Conservation (phyloP, 352 stramenopile species). For the Pythium grandisporangium region DNA sequence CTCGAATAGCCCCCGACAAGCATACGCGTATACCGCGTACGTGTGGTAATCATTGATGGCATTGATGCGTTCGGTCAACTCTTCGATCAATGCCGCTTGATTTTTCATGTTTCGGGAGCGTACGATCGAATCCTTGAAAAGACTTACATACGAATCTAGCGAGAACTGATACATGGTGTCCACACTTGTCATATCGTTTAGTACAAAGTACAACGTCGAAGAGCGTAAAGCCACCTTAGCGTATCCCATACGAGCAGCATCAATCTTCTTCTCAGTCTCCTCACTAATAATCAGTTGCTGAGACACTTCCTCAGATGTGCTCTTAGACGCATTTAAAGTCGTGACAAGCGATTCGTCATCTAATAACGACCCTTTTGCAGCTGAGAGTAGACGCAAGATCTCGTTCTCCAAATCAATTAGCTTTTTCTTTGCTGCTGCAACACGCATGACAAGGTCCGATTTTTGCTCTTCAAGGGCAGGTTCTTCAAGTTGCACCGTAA, state of each 20-base stretch:
- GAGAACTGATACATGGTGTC: slow-evolving; percentile 98
- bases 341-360: slow-evolving; percentile 93
- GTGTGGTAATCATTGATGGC: slow-evolving; percentile 96
- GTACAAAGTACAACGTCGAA: slow-evolving; percentile 93
- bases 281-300: slow-evolving; percentile 91
- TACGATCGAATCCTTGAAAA: slow-evolving; percentile 93
- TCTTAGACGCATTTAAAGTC: slow-evolving; percentile 93
- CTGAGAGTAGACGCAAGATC: slow-evolving; percentile 89
- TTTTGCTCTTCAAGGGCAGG: slow-evolving; percentile 94
- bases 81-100: slow-evolving; percentile 67
- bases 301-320: slow-evolving; percentile 90
- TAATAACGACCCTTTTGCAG: slow-evolving; percentile 88
- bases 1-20: slow-evolving; percentile 94
- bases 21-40: slow-evolving; percentile 92
- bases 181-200: slow-evolving; percentile 93
- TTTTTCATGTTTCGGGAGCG: slow-evolving; percentile 78
- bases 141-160: slow-evolving; percentile 90
- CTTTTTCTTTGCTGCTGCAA: slow-evolving; percentile 92
- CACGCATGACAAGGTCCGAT: slow-evolving; percentile 82
- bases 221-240: slow-evolving; percentile 87
- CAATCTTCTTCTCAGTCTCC: slow-evolving; percentile 94
- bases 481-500: slow-evolving; percentile 92
- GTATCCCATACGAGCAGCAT: slow-evolving; percentile 91
- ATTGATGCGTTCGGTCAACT: slow-evolving; percentile 82
- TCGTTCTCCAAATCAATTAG: slow-evolving; percentile 95